Evolutionary conservation across 2,329 filamentous ascomycete species (phyloP).

Genomic region (Ophiostoma montium): DNA sequence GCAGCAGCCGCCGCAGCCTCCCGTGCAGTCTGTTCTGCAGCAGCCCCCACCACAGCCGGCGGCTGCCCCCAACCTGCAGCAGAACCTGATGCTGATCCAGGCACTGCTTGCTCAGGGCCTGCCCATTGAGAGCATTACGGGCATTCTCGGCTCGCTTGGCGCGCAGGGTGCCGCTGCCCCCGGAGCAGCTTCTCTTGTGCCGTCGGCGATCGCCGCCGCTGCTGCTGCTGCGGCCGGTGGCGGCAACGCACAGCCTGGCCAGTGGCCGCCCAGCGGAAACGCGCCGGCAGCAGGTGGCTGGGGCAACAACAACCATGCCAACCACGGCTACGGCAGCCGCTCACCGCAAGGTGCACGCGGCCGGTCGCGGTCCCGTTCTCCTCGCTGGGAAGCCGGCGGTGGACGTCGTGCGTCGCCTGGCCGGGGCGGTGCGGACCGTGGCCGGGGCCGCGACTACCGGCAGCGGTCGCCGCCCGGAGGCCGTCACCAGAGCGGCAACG

Average conservation of each 20-base stretch:
- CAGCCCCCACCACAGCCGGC: background rate
- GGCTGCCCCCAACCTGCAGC: slow-evolving; percentile 38
- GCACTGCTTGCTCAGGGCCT: slow-evolving; percentile 62
- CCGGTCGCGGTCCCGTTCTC: slow-evolving; percentile 66
- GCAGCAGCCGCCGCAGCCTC: slow-evolving; percentile 17
- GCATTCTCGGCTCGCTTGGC: slow-evolving; percentile 40
- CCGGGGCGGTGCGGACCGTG: slow-evolving; percentile 35
- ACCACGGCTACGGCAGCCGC: slow-evolving; percentile 43
- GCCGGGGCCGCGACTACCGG: slow-evolving; percentile 58
- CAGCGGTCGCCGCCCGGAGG: slow-evolving; percentile 60
- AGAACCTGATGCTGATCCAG: slow-evolving; percentile 63
- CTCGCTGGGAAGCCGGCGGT: slow-evolving; percentile 54
- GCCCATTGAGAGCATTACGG: slow-evolving; percentile 60
- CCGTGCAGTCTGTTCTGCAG: background rate
- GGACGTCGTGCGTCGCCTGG: slow-evolving; percentile 51
- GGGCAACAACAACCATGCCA: slow-evolving; percentile 15
- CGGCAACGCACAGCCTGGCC: background rate
- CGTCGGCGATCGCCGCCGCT: slow-evolving; percentile 14
- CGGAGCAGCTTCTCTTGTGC: slow-evolving; percentile 7
- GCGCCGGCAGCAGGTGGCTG: slow-evolving; percentile 16
- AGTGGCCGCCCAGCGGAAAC: slow-evolving; percentile 17
- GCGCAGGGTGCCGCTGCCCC: slow-evolving; percentile 19
- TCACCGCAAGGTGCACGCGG: slow-evolving; percentile 42
- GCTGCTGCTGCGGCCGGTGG: slow-evolving; percentile 13
- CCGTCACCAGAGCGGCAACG: slow-evolving; percentile 30